Percentiles rank a stretch among this genome's conserved stretches.
Evolutionary conservation across 768 basidiomycete species (phyloP).

Genomic region (Naganishia kalamii): DNA sequence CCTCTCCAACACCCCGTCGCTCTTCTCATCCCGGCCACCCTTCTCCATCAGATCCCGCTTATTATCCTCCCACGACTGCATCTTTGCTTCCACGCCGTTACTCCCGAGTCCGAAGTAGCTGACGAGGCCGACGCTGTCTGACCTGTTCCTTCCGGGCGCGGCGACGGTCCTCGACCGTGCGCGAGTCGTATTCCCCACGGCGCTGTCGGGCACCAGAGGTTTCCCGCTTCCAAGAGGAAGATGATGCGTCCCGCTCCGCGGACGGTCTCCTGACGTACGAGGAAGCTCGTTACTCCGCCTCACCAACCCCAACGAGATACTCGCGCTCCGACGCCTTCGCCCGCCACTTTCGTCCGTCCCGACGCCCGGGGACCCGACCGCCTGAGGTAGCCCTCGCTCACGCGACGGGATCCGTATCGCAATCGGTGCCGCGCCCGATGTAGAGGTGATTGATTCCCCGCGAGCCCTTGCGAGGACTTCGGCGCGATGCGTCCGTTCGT

Average conservation of each 20-base stretch:
- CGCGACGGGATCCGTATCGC: background rate
- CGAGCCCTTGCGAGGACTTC: background rate
- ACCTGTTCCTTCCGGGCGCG: background rate
- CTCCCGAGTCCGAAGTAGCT: background rate
- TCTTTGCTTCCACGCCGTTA: background rate
- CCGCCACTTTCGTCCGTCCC: background rate
- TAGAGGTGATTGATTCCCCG: background rate
- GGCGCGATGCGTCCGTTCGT: background rate
- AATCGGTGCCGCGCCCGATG: background rate
- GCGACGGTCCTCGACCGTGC: background rate
- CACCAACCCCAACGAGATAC: background rate
- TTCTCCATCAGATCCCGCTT: slow-evolving; percentile 7
- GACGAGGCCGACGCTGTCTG: background rate
- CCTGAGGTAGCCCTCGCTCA: background rate
- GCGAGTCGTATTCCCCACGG: background rate
- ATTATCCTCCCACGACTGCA: slow-evolving; percentile 12
- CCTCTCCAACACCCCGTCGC: background rate
- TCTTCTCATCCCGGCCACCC: background rate
- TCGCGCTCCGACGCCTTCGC: background rate
- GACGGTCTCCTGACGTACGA: background rate
- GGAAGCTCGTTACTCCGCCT: background rate
- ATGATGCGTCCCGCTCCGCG: background rate
- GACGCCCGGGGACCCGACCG: background rate
- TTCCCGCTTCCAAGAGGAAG: background rate
- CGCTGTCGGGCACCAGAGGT: background rate